These are phyloP conservation scores for Debaryomyces robertsiae DNA, from an alignment of 1,139 yeast genomes.

Conservation along the genomic window DNA sequence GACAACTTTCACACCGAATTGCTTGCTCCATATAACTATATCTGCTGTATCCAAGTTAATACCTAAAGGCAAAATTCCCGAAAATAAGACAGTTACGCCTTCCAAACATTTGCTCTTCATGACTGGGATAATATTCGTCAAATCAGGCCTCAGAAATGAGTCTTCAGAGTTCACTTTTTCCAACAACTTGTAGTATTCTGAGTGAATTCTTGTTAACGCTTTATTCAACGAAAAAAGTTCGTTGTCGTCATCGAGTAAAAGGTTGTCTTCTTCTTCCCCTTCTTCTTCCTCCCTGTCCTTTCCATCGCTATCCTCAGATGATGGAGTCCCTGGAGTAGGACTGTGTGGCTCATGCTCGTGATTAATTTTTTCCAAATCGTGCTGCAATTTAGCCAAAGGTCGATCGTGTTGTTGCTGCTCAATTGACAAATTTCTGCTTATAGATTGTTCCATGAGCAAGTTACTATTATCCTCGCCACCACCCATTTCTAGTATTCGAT, in stretches of 20 bases:
- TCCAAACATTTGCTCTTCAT: constrained; percentile 69
- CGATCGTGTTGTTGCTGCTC: constrained; percentile 73
- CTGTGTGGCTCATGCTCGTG: constrained; percentile 27
- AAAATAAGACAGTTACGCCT: constrained; percentile 73
- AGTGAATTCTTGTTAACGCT: constrained; percentile 66
- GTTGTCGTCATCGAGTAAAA: constrained; percentile 77
- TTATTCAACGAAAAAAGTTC: constrained; percentile 68
- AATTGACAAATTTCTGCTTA: constrained; percentile 56
- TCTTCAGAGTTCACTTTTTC: constrained; percentile 23
- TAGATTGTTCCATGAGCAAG: constrained; percentile 53
- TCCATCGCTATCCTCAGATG: constrained; percentile 17
- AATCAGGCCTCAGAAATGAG: constrained; percentile 48
- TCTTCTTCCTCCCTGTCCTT: constrained; percentile 30
- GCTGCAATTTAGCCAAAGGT: constrained; percentile 82
- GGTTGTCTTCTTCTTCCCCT: constrained; percentile 52
- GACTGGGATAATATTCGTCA: constrained; percentile 67
- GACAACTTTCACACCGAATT: constrained; percentile 88
- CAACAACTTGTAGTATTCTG: constrained; percentile 59
- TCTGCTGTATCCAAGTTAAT: constrained; percentile 71
- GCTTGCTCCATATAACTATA: constrained; percentile 87
- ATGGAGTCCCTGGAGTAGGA: constrained; percentile 18
- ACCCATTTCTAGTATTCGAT: constrained; percentile 49
- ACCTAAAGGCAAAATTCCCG: constrained; percentile 86
- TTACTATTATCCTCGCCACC: constrained; percentile 52
- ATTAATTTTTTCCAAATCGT: constrained; percentile 62